Conservation (phyloP, 768 basidiomycete species). For the Suillus luteus region DNA sequence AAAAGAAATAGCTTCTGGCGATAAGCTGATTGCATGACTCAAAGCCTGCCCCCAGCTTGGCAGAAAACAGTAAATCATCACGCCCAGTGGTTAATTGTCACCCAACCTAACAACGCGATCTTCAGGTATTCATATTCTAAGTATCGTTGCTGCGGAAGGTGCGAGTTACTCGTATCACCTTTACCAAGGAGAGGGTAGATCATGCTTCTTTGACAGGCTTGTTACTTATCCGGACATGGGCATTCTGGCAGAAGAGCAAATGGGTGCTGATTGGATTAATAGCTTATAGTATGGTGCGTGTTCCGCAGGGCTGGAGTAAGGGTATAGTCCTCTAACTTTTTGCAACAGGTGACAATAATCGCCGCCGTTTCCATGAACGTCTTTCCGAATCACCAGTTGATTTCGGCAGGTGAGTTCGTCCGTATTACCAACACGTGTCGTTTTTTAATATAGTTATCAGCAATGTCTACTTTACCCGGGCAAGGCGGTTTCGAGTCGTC, state of each 20-base stretch:
- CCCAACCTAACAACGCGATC: neutral
- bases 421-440: neutral
- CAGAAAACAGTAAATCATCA: slow-evolving; percentile 16
- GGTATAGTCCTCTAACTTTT: neutral
- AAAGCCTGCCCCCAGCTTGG: slow-evolving; percentile 4
- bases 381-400: slow-evolving; percentile 10
- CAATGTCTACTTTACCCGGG: neutral
- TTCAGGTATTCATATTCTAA: slow-evolving; percentile 12
- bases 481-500: neutral
- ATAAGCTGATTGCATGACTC: slow-evolving; percentile 6
- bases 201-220: slow-evolving; percentile 15
- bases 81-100: neutral
- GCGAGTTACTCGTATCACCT: neutral
- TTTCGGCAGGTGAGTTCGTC: slow-evolving; percentile 11
- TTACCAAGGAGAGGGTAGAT: neutral
- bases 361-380: slow-evolving; percentile 12
- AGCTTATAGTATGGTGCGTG: slow-evolving; percentile 14
- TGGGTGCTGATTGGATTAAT: slow-evolving; percentile 17
- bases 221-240: slow-evolving; percentile 22
- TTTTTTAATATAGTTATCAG: neutral
- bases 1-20: neutral
- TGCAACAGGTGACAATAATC: slow-evolving; percentile 12
- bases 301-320: neutral
- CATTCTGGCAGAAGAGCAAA: slow-evolving; percentile 22
- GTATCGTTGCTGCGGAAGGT: slow-evolving; percentile 15